These are phyloP conservation scores for Bassia scoparia DNA, from an alignment of 148 eudicot species.

Conservation along the genomic window DNA sequence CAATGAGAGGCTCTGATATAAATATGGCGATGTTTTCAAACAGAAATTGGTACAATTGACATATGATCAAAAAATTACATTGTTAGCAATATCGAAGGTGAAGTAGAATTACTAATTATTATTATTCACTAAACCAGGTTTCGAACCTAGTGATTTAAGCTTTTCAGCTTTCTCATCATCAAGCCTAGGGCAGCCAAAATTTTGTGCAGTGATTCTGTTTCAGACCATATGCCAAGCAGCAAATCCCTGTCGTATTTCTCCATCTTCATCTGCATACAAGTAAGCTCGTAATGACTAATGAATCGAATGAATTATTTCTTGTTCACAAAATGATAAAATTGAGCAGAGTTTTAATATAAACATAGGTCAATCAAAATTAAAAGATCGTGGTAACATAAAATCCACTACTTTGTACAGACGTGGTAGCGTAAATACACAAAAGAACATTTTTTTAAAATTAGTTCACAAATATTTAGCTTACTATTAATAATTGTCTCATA, in stretches of 20 bases:
- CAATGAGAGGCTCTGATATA: not conserved
- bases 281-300: not conserved
- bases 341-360: not conserved
- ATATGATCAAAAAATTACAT: conserved; percentile 23
- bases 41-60: conserved; percentile 1
- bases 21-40: not conserved
- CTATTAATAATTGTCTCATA: too few species aligned
- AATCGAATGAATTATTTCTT: not conserved
- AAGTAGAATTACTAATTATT: conserved; percentile 12
- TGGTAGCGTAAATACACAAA: too few species aligned
- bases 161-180: conserved; percentile 50
- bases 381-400: not conserved
- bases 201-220: conserved; percentile 57
- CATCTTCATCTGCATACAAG: conserved; percentile 44
- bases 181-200: conserved; percentile 66
- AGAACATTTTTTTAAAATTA: not conserved
- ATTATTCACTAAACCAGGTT: conserved; percentile 49
- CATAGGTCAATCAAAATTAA: not conserved
- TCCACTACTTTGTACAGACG: not conserved
- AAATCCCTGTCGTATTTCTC: conserved; percentile 57
- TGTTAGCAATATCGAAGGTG: not conserved
- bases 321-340: not conserved
- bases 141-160: conserved; percentile 47
- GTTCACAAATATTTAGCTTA: not conserved
- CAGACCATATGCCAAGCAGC: conserved; percentile 75